These are phyloP conservation scores for Trichomonascaceae sp. DNA, from an alignment of 1,139 yeast genomes.

Conservation along the genomic window DNA sequence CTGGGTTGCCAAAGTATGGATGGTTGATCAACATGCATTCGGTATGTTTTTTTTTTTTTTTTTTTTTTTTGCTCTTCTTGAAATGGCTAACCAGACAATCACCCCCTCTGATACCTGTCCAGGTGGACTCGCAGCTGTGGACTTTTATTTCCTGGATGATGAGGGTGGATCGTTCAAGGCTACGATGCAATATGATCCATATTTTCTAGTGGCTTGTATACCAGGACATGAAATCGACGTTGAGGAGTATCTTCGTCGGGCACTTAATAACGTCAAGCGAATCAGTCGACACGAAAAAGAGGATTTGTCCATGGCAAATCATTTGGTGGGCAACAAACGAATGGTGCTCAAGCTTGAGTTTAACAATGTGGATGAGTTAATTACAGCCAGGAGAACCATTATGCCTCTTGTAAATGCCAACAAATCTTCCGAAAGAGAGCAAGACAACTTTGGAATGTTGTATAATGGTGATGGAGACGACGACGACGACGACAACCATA, in stretches of 20 bases:
- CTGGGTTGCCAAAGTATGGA: constrained; percentile 62
- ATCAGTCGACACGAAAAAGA: constrained; percentile 51
- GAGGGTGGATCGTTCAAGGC: constrained; percentile 95
- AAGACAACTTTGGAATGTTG: constrained; percentile 60
- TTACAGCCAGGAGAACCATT: constrained; percentile 57
- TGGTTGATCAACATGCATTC: constrained; percentile 75
- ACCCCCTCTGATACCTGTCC: constrained; percentile 41
- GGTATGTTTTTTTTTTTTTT: background rate
- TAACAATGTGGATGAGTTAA: constrained; percentile 60
- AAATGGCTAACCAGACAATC: constrained; percentile 29
- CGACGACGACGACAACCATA: constrained; percentile 6
- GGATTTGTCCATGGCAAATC: constrained; percentile 73
- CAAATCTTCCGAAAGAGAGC: constrained; percentile 30
- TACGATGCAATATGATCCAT: constrained; percentile 74
- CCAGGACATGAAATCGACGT: constrained; percentile 50
- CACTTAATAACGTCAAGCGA: constrained; percentile 51
- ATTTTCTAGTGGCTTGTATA: constrained; percentile 61
- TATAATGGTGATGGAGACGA: constrained; percentile 25
- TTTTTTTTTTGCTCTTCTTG: background rate
- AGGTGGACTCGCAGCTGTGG: constrained; percentile 75
- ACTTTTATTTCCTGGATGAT: constrained; percentile 89
- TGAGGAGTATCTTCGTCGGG: constrained; percentile 68
- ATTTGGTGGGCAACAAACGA: constrained; percentile 63
- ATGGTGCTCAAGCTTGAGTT: constrained; percentile 56
- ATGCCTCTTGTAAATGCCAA: constrained; percentile 63